Base-by-base conservation (phyloP, 108 stramenopile species). In the Conticribra guillardii region DNA sequence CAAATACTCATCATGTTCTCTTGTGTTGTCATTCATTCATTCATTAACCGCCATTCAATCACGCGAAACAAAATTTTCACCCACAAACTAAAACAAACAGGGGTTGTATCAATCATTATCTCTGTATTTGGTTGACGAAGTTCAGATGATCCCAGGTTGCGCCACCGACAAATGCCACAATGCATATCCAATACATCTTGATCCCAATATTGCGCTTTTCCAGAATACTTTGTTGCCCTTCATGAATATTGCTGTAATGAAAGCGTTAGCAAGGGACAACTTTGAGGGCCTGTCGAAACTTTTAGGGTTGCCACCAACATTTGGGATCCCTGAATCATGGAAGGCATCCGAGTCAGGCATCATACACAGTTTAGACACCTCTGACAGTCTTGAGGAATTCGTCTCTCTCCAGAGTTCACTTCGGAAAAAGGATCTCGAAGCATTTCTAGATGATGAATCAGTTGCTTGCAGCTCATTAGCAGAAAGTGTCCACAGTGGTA, bases 51-150 rank as follows among this genome's bases (percentile, higher is more conserved):
- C n/a, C n/a, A n/a, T n/a, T n/a, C n/a, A n/a, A n/a, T n/a, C n/a
- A n/a, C n/a, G n/a, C n/a, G n/a, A n/a, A n/a, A n/a, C n/a, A n/a
- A n/a, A n/a, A n/a, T n/a, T n/a, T n/a, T n/a, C n/a, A n/a, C n/a
- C n/a, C n/a, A n/a, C n/a, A n/a, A n/a, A n/a, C n/a, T n/a, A n/a
- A n/a, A n/a, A n/a, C n/a, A n/a, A n/a, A n/a, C n/a, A n/a, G n/a
- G 64, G 59, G 19, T 54, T 68, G 57, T 85, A 90, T 44, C 55
- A 71, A 22, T 67, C 60, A 26, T 72, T 66, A 45, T 74, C 72
- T 0, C 81, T 90, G 4, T 90, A 90, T 59, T 64, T 88, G 16
- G 81, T 90, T 26, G 89, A 90, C 31, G 89, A 90, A 57, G 80
- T 53, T 60, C 60, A 49, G 16, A 82, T 85, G 54, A 26, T 82